Percentiles rank a stretch among this genome's conserved stretches.
phyloP scores from a whole-genome alignment of 441 rosid genomes.

The Brassica hybrid region DNA sequence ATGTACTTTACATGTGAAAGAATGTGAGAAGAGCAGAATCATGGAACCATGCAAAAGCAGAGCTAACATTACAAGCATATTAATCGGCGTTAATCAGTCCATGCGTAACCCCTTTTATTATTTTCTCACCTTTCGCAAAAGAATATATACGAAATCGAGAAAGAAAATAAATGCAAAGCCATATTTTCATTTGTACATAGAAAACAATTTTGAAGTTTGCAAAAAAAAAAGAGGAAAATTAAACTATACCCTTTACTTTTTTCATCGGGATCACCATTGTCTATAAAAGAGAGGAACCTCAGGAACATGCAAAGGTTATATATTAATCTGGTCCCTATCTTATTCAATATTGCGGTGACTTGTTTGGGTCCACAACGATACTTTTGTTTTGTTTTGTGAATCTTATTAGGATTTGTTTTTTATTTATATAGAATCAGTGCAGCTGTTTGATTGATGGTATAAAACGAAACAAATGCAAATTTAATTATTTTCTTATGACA shows the following conservation, averaged over 20 bases:
- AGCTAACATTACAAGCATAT: too few species aligned
- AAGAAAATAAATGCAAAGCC: too few species aligned
- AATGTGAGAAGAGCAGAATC: neutral
- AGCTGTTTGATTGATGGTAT: neutral
- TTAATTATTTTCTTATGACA: too few species aligned
- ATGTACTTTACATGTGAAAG: too few species aligned
- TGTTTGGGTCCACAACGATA: neutral
- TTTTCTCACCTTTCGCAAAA: too few species aligned
- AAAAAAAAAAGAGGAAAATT: neutral
- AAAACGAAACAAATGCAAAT: too few species aligned
- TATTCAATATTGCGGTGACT: too few species aligned
- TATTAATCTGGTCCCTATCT: too few species aligned
- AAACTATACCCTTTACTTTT: neutral
- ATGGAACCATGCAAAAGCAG: too few species aligned
- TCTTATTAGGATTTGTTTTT: neutral
- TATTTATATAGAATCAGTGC: neutral
- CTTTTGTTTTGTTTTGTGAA: neutral
- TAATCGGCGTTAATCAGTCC: too few species aligned
- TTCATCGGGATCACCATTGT: conserved; percentile 7
- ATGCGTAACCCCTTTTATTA: too few species aligned
- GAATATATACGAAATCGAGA: too few species aligned
- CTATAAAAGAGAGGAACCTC: neutral
- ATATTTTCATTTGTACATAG: neutral
- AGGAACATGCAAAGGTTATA: conserved; percentile 5
- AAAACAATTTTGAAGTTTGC: neutral